phyloP scores from a whole-genome alignment of 2,329 filamentous ascomycete genomes.

The Talaromyces sp. region DNA sequence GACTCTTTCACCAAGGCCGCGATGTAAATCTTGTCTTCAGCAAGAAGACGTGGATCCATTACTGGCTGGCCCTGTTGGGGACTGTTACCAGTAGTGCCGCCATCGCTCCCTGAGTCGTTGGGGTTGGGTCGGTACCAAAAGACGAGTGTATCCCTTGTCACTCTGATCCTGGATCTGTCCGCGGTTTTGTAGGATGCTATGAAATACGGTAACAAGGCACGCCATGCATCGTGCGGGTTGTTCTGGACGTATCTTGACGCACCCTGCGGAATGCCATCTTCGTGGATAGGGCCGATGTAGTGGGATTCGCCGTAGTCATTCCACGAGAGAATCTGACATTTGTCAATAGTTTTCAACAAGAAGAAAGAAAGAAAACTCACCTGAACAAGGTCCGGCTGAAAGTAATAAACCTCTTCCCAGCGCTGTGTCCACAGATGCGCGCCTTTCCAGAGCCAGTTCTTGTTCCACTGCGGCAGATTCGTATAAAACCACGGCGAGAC shows the following conservation, averaged over 20 bases:
- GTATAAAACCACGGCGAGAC: conserved; percentile 56
- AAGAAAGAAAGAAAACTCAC: conserved; percentile 10
- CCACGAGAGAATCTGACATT: conserved; percentile 51
- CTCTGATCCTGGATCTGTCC: conserved; percentile 14
- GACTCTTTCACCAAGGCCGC: conserved; percentile 21
- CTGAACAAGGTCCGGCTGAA: conserved; percentile 50
- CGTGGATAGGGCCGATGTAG: conserved; percentile 50
- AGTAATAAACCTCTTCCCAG: conserved; percentile 50
- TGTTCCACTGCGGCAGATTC: conserved; percentile 51
- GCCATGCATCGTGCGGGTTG: conserved; percentile 29
- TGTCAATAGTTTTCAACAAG: background rate
- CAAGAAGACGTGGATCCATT: conserved; percentile 21
- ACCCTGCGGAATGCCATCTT: conserved; percentile 43
- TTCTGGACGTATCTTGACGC: conserved; percentile 31
- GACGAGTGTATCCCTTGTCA: conserved; percentile 22
- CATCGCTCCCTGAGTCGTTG: conserved; percentile 20
- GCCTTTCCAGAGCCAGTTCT: conserved; percentile 60
- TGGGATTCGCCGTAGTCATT: conserved; percentile 60
- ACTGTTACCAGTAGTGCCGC: conserved; percentile 32
- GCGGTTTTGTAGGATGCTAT: conserved; percentile 32
- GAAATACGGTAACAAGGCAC: conserved; percentile 27
- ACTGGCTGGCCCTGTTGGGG: conserved; percentile 22
- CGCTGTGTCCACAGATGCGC: conserved; percentile 58
- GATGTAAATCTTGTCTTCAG: conserved; percentile 29
- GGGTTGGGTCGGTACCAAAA: conserved; percentile 34